Evolutionary conservation across 1,284 basidiomycete species (phyloP), one percentile per base, ranked within the genome.

Genomic region (Fomitopsis palustris): DNA sequence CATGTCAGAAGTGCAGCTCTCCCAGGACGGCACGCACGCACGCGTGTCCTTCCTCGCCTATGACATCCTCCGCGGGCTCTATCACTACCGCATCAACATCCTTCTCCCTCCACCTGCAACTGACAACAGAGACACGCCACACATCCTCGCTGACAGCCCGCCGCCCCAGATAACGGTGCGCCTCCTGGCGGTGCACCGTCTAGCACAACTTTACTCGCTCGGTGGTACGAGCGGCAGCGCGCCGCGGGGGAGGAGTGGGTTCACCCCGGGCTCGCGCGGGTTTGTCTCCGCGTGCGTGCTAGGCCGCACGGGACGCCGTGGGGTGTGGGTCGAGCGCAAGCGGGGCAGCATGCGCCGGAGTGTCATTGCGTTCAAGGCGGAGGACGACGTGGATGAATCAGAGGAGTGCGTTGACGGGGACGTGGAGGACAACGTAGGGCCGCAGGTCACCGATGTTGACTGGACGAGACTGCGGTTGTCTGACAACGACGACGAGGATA

Each of bases 1-100:
- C 3, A 74, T 82, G 57, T 77, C 81, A 17, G 7, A 61, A 51
- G 55, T 60, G 38, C 31, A 19, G 3, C 43, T 33, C 27, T 21
- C 47, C 16, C 35, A 37, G 23, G 12, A 21, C 17, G 23, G 19
- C 52, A 14, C 37, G n/a, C 29, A 54, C 47, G 16, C 68, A 66
- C 4, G 61, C 79, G 12, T 52, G 39, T 74, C 72, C 17, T 71
- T 82, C 60, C 74, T 85, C 54, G 77, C 78, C n/a, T 80, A 79
- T 63, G 83, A 85, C 61, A 72, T 80, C 41, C 73, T 82, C 19
- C 77, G 78, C 64, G 84, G 84, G 0, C 73, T 84, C 23, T 84
- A 78, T 64, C 77, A 79, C 59, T 85, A 78, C 62, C 58, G 67
- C 17, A 72, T 82, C 21, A 65, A 55, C n/a, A 35, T 67, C 6